A percentile compares a stretch with the other conserved stretches of the same genome.
Evolutionary conservation across 140 eudicot species (phyloP).

Genomic region (Eryngium alpinum): DNA sequence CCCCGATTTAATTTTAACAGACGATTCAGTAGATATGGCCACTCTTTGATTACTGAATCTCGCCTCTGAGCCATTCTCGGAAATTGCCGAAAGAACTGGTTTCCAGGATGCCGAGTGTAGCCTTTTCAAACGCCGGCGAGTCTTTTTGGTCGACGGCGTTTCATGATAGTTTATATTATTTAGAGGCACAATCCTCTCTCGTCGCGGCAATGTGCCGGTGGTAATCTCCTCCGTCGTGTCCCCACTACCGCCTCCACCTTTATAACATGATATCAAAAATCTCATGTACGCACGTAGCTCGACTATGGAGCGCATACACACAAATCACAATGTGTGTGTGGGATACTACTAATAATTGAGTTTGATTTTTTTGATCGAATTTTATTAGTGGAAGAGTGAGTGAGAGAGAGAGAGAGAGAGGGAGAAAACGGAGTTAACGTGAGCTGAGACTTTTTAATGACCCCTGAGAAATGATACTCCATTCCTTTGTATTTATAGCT

Average conservation of each 20-base stretch:
- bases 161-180: neutral
- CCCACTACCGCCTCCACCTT: conserved; percentile 17
- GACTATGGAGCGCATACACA: neutral
- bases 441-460: conserved; percentile 1
- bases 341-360: no score
- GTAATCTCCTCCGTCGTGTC: conserved; percentile 11
- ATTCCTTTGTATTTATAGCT: neutral
- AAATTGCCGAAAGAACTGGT: conserved; percentile 33
- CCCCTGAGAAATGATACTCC: conserved; percentile 1
- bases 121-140: conserved; percentile 25
- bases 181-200: neutral
- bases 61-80: conserved; percentile 26
- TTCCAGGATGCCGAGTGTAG: conserved; percentile 21
- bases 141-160: neutral
- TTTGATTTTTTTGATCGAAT: no score
- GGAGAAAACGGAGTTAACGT: conserved; percentile 13
- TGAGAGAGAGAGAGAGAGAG: no score
- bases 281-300: conserved; percentile 20
- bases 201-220: conserved; percentile 20
- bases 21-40: conserved; percentile 19
- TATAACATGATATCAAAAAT: conserved; percentile 25
- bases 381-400: no score
- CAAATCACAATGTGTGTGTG: no score
- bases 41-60: conserved; percentile 5
- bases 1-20: conserved; percentile 25